Evolutionary conservation across 805 yeast species (phyloP).

Genomic region (Scheffersomyces amazonensis): DNA sequence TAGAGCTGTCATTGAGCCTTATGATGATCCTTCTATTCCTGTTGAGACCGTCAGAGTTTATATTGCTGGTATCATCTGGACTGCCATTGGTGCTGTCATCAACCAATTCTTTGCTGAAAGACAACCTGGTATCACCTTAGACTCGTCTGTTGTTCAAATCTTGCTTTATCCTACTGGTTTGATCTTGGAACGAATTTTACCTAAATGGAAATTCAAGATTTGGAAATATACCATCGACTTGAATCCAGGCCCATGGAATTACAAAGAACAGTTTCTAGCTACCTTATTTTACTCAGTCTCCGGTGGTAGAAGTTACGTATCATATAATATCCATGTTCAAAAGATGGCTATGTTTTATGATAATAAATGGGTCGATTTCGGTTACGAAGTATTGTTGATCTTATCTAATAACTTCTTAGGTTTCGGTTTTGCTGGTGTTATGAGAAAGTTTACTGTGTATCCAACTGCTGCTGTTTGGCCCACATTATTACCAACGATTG

Average conservation of each 20-base stretch:
- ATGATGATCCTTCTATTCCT: constrained; percentile 48
- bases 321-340: constrained; percentile 25
- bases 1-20: constrained; percentile 59
- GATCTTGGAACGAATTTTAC: constrained; percentile 36
- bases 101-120: constrained; percentile 58
- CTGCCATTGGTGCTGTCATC: constrained; percentile 50
- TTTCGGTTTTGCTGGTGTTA: constrained; percentile 29
- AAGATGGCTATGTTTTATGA: constrained; percentile 19
- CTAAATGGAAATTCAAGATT: constrained; percentile 32
- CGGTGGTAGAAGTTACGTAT: constrained; percentile 21
- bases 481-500: constrained; percentile 24
- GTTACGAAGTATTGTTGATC: constrained; percentile 23
- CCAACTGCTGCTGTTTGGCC: constrained; percentile 29
- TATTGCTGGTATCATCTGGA: constrained; percentile 50
- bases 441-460: constrained; percentile 25
- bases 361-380: constrained; percentile 26
- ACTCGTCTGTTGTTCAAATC: constrained; percentile 44
- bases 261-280: constrained; percentile 57
- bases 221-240: constrained; percentile 38
- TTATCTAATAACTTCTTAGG: constrained; percentile 25
- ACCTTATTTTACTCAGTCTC: constrained; percentile 21
- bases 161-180: constrained; percentile 45
- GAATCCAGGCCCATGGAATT: constrained; percentile 65
- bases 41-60: constrained; percentile 57
- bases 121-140: constrained; percentile 46